These are phyloP conservation scores for Citrus mangshanensis DNA, from an alignment of 345 rosid species.

Conservation along the genomic window DNA sequence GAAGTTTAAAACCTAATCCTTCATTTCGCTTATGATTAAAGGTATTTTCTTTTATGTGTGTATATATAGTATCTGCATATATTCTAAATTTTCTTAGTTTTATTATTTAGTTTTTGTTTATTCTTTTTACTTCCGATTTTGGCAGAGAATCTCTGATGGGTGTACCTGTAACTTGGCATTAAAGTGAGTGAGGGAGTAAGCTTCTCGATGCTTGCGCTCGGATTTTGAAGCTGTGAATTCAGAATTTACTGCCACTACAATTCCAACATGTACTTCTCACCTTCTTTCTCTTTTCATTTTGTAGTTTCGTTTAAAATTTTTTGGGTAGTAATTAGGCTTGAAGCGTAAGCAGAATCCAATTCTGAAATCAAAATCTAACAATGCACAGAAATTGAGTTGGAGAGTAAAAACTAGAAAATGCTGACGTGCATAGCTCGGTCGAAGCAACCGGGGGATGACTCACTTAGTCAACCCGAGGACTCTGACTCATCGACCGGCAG, in stretches of 20 bases:
- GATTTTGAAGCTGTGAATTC: slow-evolving; percentile 7
- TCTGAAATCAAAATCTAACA: not conserved
- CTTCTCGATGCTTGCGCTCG: slow-evolving; percentile 22
- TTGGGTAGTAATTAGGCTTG: not conserved
- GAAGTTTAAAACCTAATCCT: not conserved
- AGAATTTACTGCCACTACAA: not conserved
- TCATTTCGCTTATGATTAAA: not conserved
- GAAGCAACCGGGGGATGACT: slow-evolving; percentile 73
- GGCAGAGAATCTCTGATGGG: slow-evolving; percentile 42
- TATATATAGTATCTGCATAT: not conserved
- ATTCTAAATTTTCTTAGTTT: not conserved
- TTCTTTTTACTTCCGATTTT: not conserved
- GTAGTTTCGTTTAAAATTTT: not conserved
- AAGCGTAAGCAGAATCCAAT: not conserved
- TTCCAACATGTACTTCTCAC: not conserved
- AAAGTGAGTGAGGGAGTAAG: slow-evolving; percentile 2
- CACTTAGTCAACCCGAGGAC: slow-evolving; percentile 52
- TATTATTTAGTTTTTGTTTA: too few relatives aligned
- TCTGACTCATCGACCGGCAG: slow-evolving; percentile 27
- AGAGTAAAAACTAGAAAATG: slow-evolving; percentile 36
- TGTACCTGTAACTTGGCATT: slow-evolving; percentile 7
- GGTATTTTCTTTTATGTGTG: not conserved
- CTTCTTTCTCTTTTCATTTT: not conserved
- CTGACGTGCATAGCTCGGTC: slow-evolving; percentile 94
- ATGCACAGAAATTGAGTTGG: slow-evolving; percentile 1